Evolutionary conservation across 1,139 yeast species (phyloP).

Genomic region (Sugiyamaella xylanicola): DNA sequence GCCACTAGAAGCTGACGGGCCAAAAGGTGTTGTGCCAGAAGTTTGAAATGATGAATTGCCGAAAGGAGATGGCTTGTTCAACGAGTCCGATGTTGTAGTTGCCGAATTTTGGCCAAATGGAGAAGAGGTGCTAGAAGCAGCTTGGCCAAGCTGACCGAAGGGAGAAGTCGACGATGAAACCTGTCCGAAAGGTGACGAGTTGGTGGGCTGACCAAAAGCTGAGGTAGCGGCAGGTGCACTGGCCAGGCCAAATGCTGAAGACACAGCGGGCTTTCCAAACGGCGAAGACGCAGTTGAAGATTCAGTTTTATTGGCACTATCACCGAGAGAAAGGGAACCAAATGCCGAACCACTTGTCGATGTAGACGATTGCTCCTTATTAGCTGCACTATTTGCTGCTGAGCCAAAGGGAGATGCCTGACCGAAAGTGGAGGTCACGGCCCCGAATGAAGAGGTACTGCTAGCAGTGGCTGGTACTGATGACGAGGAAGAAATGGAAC

Average conservation of each 20-base stretch:
- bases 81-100: conserved; percentile 27
- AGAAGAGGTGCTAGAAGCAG: neutral
- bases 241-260: conserved; percentile 29
- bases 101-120: conserved; percentile 1
- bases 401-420: conserved; percentile 4
- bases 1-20: neutral
- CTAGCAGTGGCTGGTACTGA: too few relatives aligned
- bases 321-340: neutral
- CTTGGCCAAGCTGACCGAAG: conserved; percentile 17
- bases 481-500: too few relatives aligned
- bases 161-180: conserved; percentile 14
- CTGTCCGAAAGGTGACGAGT: conserved; percentile 28
- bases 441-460: too few relatives aligned
- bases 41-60: conserved; percentile 20
- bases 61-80: conserved; percentile 23
- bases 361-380: too few relatives aligned
- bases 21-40: conserved; percentile 14
- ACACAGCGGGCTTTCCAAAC: conserved; percentile 20
- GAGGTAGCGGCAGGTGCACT: too few relatives aligned
- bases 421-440: neutral
- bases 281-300: conserved; percentile 7
- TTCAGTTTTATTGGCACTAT: neutral
- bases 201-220: conserved; percentile 37
- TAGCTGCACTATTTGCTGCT: too few relatives aligned
- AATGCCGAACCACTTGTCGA: conserved; percentile 1